Evolutionary conservation across 495 filamentous ascomycete species (phyloP), one percentile per base, ranked within the genome.

Genomic region (Lepidopterella palustris): DNA sequence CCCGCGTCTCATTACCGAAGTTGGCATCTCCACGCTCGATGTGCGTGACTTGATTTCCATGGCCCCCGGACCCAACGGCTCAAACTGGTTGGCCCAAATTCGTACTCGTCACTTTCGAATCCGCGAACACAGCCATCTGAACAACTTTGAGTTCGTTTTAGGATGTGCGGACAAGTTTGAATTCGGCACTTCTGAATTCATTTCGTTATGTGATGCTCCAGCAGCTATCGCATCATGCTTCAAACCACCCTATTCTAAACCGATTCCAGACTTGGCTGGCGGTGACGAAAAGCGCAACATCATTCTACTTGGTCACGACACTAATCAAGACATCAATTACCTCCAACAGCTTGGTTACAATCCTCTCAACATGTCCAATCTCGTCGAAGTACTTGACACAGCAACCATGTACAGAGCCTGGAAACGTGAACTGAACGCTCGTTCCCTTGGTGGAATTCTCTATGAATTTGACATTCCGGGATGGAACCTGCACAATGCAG

Each of bases 21-120:
- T 98, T 54, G 93, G 93, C 31, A 78, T 98, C 49, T 85, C 89
- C 8, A 83, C 80, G 9, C 81, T 98, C 21, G 93, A 98, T 72
- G 90, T 87, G 3, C 61, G 72, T 9, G 80, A 87, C 58, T 73
- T 80, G 29, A 62, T 64, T 18, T 70, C 67, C 11, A 24, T 83
- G 24, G 64, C 82, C 2, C 88, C 88, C 21, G 87, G 87, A 10
- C 61, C 77, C 10, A 67, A 72, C 31, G 86, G 83, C 3, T 59
- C 72, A 45, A 76, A 83, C 58, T 91, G 92, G 92, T 75, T 79
- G 9, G 63, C 73, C 0, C 68, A 77, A 24, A 85, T 97, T 60
- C 74, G 78, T 39, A 81, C 82, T 15, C 80, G 84, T 26, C 93
- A 98, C 70, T 82, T 96, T 61, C 81, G 87, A 25, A 83, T 96